Percentiles rank a stretch among this genome's conserved stretches.
phyloP scores from a whole-genome alignment of 179 eudicot genomes.

The Patellifolia procumbens region DNA sequence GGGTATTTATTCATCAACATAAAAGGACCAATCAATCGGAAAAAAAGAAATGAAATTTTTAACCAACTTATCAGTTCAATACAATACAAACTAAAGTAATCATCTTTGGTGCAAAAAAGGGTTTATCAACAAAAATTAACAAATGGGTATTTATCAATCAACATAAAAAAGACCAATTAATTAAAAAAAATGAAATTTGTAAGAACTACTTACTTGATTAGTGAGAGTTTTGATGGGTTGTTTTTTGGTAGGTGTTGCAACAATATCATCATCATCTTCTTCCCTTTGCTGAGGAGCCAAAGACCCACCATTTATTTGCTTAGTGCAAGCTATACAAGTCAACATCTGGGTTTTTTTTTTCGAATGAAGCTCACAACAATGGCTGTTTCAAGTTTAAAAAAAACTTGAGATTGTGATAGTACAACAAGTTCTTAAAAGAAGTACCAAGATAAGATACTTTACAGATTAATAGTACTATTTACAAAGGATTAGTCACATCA shows the following conservation, averaged over 20 bases:
- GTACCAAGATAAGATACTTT: too few species aligned
- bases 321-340: slow-evolving; percentile 90
- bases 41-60: too few species aligned
- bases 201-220: slow-evolving; percentile 49
- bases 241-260: slow-evolving; percentile 58
- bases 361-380: background rate
- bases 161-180: background rate
- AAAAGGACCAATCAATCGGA: too few species aligned
- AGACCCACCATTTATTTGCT: slow-evolving; percentile 75
- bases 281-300: slow-evolving; percentile 36
- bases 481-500: slow-evolving; percentile 21
- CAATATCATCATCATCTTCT: slow-evolving; percentile 40
- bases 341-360: slow-evolving; percentile 43
- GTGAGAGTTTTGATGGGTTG: slow-evolving; percentile 80
- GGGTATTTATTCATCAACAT: too few species aligned
- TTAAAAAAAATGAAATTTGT: background rate
- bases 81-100: too few species aligned
- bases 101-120: background rate
- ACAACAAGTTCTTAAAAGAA: background rate
- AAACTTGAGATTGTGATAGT: too few species aligned
- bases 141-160: background rate
- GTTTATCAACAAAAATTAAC: background rate
- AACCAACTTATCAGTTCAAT: too few species aligned
- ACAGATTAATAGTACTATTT: too few species aligned
- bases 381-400: too few species aligned